These are phyloP conservation scores for Curvularia eragrostidis DNA, from an alignment of 2,329 filamentous ascomycete genomes.

Conservation along the genomic window DNA sequence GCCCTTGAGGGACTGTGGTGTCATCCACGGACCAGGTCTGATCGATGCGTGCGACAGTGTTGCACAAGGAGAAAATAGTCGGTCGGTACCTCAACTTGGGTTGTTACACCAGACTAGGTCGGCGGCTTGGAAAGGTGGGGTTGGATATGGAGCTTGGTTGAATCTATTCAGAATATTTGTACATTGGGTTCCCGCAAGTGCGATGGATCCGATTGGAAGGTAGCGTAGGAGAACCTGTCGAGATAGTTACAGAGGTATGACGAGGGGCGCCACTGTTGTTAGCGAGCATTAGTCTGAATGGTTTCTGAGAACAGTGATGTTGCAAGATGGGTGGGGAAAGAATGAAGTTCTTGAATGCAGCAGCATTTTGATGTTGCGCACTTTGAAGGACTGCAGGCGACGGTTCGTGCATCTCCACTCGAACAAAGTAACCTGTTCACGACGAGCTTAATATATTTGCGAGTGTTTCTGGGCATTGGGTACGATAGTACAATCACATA, in stretches of 20 bases:
- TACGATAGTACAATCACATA: background rate
- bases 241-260: conserved; percentile 18
- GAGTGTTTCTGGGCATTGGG: background rate
- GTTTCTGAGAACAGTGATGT: background rate
- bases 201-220: conserved; percentile 6
- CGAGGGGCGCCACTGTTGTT: conserved; percentile 35
- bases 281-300: background rate
- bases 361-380: background rate
- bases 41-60: background rate
- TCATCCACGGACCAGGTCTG: background rate
- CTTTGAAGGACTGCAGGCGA: background rate
- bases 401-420: background rate
- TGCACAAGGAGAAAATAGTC: background rate
- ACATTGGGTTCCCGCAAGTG: background rate
- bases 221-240: background rate
- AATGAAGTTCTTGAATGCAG: background rate
- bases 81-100: background rate
- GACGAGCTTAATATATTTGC: background rate
- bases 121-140: background rate
- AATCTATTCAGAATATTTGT: background rate
- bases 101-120: background rate
- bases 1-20: background rate
- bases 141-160: background rate
- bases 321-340: background rate
- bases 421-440: background rate